phyloP scores from a whole-genome alignment of 1,284 basidiomycete species.

The Cutaneotrichosporon cutaneum region DNA sequence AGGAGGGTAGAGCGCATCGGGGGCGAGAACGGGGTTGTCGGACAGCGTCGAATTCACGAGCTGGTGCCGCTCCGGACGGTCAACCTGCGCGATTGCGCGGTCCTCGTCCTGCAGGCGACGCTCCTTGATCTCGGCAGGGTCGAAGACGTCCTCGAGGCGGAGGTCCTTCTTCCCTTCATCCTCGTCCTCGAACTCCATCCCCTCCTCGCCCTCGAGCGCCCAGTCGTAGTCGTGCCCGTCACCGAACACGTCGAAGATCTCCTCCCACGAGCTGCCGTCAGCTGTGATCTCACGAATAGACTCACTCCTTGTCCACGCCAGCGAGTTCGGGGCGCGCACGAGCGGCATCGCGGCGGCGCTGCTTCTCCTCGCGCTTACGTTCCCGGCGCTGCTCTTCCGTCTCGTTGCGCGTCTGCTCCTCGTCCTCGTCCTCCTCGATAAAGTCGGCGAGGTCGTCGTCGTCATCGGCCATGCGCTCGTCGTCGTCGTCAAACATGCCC shows the following conservation, averaged over 20 bases:
- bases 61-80: constrained; percentile 96
- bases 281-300: constrained; percentile 35
- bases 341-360: constrained; percentile 65
- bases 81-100: constrained; percentile 82
- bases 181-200: constrained; percentile 64
- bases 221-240: constrained; percentile 96
- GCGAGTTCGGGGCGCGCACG: constrained; percentile 70
- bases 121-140: constrained; percentile 92
- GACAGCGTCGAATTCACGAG: constrained; percentile 83
- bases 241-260: constrained; percentile 95
- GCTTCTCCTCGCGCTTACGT: constrained; percentile 68
- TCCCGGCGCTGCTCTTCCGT: constrained; percentile 71
- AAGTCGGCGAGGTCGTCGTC: constrained; percentile 70
- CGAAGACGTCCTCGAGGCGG: constrained; percentile 93
- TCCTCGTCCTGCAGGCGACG: constrained; percentile 92
- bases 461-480: constrained; percentile 50
- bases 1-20: constrained; percentile 56
- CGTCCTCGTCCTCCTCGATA: constrained; percentile 79
- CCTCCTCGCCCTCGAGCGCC: constrained; percentile 74
- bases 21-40: constrained; percentile 62
- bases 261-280: constrained; percentile 80
- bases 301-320: constrained; percentile 83
- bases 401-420: constrained; percentile 60
- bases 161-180: constrained; percentile 66
- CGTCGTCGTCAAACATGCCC: constrained; percentile 51